Conservation (phyloP, 2,329 filamentous ascomycete species). For the Calonectria honghensis region DNA sequence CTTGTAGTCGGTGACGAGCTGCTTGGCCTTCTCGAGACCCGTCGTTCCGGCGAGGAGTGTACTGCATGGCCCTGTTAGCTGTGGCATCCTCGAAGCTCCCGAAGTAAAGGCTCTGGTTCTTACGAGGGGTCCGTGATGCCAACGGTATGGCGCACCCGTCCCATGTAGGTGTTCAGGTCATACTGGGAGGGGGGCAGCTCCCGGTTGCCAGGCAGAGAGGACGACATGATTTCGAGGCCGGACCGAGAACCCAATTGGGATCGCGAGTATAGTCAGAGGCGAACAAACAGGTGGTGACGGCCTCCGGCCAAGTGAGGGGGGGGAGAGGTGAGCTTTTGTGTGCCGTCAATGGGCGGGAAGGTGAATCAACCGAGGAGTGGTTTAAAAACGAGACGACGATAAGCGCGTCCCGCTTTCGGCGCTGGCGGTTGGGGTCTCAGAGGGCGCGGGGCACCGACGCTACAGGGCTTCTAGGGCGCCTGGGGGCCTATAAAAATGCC, state of each 20-base stretch:
- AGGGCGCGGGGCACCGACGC: neutral
- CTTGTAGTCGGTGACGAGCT: conserved; percentile 89
- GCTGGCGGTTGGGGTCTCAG: conserved; percentile 45
- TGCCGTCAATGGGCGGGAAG: conserved; percentile 30
- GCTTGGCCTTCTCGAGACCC: conserved; percentile 91
- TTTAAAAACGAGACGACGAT: conserved; percentile 55
- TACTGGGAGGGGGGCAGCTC: conserved; percentile 94
- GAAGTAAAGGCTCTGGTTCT: conserved; percentile 63
- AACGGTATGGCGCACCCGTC: conserved; percentile 91
- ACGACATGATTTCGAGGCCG: conserved; percentile 70
- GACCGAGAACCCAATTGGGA: conserved; percentile 35
- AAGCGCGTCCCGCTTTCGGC: conserved; percentile 59
- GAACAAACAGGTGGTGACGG: conserved; percentile 29
- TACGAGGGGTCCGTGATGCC: conserved; percentile 96
- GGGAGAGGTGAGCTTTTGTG: conserved; percentile 30
- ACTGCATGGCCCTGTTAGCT: conserved; percentile 67
- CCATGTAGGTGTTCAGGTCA: conserved; percentile 95
- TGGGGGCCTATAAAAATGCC: neutral
- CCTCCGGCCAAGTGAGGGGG: conserved; percentile 33
- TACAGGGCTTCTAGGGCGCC: conserved; percentile 29
- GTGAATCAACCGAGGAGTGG: conserved; percentile 42
- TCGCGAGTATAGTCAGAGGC: conserved; percentile 24
- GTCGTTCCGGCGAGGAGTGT: conserved; percentile 87
- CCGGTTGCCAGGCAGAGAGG: conserved; percentile 80
- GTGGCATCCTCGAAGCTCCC: conserved; percentile 3